Percentiles rank a stretch among this genome's conserved stretches.
phyloP scores from a whole-genome alignment of 163 green algal genomes.

The Scenedesmus sp. region DNA sequence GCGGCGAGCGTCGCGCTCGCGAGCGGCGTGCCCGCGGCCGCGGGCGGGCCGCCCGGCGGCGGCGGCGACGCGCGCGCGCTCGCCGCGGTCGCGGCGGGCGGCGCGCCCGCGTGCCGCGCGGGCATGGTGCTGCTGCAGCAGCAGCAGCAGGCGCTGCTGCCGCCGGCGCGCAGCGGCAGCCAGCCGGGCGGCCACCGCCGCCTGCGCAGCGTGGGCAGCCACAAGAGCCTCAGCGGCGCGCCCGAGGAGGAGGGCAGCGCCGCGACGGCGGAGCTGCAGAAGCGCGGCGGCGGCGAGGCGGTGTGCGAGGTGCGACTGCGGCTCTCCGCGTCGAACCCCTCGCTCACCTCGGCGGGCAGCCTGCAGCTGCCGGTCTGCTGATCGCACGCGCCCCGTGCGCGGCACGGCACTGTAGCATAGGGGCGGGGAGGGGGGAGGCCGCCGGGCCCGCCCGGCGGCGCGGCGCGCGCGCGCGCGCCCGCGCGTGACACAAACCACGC shows the following conservation, averaged over 20 bases:
- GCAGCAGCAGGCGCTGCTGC: neutral
- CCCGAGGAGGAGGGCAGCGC: neutral
- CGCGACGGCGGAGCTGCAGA: slow-evolving; percentile 18
- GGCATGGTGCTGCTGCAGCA: neutral
- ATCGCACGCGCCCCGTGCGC: too few species aligned
- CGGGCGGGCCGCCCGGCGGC: neutral
- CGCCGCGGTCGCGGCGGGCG: slow-evolving; percentile 1
- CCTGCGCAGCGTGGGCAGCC: slow-evolving; percentile 3
- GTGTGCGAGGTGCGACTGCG: slow-evolving; percentile 34
- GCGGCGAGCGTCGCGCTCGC: slow-evolving; percentile 3
- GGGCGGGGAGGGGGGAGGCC: too few species aligned
- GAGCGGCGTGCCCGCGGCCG: neutral
- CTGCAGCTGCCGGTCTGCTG: neutral
- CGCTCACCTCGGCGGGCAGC: neutral
- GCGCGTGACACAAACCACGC: too few species aligned
- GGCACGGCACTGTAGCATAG: too few species aligned
- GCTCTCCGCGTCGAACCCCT: neutral
- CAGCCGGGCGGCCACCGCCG: neutral
- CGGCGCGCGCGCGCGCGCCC: too few species aligned
- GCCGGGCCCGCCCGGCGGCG: too few species aligned
- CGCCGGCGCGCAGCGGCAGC: slow-evolving; percentile 10
- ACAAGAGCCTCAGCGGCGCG: neutral
- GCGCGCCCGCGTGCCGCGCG: slow-evolving; percentile 12
- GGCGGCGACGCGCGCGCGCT: neutral
- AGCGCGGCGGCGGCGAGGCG: neutral